These are phyloP conservation scores for Russula sp. DNA, from an alignment of 768 basidiomycete species.

Conservation along the genomic window DNA sequence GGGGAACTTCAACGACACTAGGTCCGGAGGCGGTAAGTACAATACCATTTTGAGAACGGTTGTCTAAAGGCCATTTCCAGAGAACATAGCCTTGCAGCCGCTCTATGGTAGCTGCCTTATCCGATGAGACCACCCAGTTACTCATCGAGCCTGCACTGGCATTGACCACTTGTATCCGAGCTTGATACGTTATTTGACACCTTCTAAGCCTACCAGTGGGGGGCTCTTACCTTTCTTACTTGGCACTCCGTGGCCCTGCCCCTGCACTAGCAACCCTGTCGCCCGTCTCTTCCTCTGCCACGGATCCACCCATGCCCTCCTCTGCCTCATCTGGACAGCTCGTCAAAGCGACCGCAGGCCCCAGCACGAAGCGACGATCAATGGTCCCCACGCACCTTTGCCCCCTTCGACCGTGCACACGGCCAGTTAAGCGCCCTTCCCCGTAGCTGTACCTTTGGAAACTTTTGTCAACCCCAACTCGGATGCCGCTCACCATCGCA, in stretches of 20 bases:
- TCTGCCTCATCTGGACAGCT: no score
- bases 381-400: no score
- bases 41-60: not conserved
- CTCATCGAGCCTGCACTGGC: conserved; percentile 88
- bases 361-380: no score
- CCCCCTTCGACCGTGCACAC: no score
- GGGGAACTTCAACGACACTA: no score
- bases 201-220: conserved; percentile 29
- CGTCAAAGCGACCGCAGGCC: no score
- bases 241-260: conserved; percentile 35
- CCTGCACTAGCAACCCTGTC: conserved; percentile 28
- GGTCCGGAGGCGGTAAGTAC: no score
- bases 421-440: conserved; percentile 53
- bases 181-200: conserved; percentile 16
- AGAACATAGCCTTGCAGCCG: conserved; percentile 82
- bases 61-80: conserved; percentile 35
- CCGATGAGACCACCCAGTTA: conserved; percentile 83
- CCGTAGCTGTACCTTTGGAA: conserved; percentile 85
- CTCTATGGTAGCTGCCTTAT: conserved; percentile 73
- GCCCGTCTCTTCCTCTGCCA: no score
- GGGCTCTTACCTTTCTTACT: conserved; percentile 80
- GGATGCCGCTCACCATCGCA: no score
- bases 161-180: conserved; percentile 37
- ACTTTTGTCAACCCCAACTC: no score
- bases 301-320: no score